phyloP scores from a whole-genome alignment of 768 basidiomycete genomes.

The Phylloporus arenicola region DNA sequence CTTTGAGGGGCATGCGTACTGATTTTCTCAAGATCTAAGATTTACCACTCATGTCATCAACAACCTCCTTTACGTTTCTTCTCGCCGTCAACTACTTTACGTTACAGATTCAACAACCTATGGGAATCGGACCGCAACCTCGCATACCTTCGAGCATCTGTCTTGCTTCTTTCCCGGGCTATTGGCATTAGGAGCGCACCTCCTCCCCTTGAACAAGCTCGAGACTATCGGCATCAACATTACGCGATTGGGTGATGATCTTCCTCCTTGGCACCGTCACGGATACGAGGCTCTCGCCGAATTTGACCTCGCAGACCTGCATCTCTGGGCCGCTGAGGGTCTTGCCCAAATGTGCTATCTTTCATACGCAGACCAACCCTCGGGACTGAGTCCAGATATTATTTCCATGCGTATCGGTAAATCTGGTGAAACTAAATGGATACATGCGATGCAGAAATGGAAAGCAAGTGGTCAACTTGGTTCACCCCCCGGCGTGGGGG shows the following conservation, averaged over 20 bases:
- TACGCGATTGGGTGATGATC: slow-evolving; percentile 29
- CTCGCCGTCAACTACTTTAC: slow-evolving; percentile 60
- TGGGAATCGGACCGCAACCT: slow-evolving; percentile 31
- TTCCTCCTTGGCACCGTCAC: slow-evolving; percentile 15
- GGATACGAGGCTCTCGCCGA: slow-evolving; percentile 37
- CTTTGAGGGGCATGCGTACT: slow-evolving; percentile 1
- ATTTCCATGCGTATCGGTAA: slow-evolving; percentile 33
- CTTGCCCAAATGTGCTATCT: slow-evolving; percentile 67
- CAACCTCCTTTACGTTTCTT: slow-evolving; percentile 62
- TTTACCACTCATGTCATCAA: slow-evolving; percentile 58
- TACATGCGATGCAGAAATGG: slow-evolving; percentile 41
- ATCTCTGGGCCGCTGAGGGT: slow-evolving; percentile 73
- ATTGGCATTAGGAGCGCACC: slow-evolving; percentile 63
- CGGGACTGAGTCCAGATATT: slow-evolving; percentile 64
- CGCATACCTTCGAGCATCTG: slow-evolving; percentile 63
- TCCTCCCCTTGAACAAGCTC: slow-evolving; percentile 53
- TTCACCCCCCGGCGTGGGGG: slow-evolving; percentile 49
- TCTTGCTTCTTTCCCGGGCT: slow-evolving; percentile 77
- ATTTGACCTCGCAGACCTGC: slow-evolving; percentile 56
- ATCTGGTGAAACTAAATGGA: slow-evolving; percentile 23
- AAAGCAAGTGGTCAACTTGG: slow-evolving; percentile 41
- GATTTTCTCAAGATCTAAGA: slow-evolving; percentile 45
- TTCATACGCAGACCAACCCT: slow-evolving; percentile 64
- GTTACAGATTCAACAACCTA: slow-evolving; percentile 47
- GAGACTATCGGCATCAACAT: slow-evolving; percentile 43